Conservation (phyloP, 2,329 filamentous ascomycete species). For the Ilyonectria mors-panacis region DNA sequence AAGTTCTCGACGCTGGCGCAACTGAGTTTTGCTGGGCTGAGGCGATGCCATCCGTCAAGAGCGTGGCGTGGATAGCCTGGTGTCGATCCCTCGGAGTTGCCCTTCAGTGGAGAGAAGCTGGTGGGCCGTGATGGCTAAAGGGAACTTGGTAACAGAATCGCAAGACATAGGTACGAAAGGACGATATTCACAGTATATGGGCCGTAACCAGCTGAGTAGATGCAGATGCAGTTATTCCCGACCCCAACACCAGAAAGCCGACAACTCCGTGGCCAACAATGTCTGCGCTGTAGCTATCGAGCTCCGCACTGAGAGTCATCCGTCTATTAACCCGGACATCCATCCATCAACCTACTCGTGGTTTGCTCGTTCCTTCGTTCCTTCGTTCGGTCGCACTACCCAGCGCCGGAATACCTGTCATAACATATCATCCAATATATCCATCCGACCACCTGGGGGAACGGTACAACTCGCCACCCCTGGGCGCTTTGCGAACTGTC, state of each 20-base stretch:
- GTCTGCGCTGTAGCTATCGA: neutral
- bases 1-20: neutral
- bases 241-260: neutral
- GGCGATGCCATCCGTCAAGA: too few species aligned
- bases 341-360: constrained; percentile 18
- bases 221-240: neutral
- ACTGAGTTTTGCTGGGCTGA: neutral
- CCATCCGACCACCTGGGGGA: constrained; percentile 26
- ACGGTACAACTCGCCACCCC: constrained; percentile 5
- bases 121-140: neutral
- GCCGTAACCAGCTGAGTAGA: neutral
- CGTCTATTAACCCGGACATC: neutral
- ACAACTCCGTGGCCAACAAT: neutral
- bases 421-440: constrained; percentile 30
- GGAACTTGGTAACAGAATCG: neutral
- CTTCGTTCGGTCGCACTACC: constrained; percentile 28
- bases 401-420: constrained; percentile 44
- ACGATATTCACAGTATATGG: neutral
- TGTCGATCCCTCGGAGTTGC: neutral
- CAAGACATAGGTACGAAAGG: neutral
- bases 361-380: constrained; percentile 35
- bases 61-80: neutral
- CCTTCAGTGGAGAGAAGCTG: neutral
- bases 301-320: neutral
- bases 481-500: neutral